phyloP scores from a whole-genome alignment of 345 rosid genomes.

The Ricinus communis region DNA sequence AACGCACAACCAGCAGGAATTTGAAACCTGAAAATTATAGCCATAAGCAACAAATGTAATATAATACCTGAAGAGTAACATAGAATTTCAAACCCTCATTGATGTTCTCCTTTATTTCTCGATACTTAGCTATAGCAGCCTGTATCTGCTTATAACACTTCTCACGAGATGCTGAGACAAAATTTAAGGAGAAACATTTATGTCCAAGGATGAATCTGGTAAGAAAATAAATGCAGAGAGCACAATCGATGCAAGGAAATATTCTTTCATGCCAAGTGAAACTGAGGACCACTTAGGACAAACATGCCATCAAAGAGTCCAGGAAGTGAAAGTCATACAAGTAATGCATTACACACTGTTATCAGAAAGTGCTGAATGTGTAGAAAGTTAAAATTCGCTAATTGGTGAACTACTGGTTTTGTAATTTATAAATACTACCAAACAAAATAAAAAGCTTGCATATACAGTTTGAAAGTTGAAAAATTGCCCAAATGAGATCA shows the following conservation, averaged over 20 bases:
- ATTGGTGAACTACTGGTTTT: not conserved
- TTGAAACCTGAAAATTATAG: not conserved
- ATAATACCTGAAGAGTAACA: slow-evolving; percentile 87
- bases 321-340: not conserved
- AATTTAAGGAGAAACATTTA: not conserved
- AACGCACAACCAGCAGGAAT: not conserved
- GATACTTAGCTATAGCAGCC: slow-evolving; percentile 81
- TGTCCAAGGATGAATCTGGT: slow-evolving; percentile 7
- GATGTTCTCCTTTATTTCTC: slow-evolving; percentile 93
- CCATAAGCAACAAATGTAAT: not conserved
- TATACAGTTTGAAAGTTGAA: not conserved
- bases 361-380: not conserved
- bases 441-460: not conserved
- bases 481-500: not conserved
- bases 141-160: slow-evolving; percentile 91
- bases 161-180: slow-evolving; percentile 74
- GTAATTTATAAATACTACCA: not conserved
- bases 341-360: not conserved
- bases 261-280: not conserved
- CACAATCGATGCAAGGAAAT: not conserved
- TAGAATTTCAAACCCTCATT: slow-evolving; percentile 96
- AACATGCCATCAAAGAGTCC: not conserved
- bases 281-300: not conserved
- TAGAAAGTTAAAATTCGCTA: not conserved
- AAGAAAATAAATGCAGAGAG: not conserved